Evolutionary conservation across 2,329 filamentous ascomycete genomes (phyloP).

Genomic region (Chrysoporthe cubensis): DNA sequence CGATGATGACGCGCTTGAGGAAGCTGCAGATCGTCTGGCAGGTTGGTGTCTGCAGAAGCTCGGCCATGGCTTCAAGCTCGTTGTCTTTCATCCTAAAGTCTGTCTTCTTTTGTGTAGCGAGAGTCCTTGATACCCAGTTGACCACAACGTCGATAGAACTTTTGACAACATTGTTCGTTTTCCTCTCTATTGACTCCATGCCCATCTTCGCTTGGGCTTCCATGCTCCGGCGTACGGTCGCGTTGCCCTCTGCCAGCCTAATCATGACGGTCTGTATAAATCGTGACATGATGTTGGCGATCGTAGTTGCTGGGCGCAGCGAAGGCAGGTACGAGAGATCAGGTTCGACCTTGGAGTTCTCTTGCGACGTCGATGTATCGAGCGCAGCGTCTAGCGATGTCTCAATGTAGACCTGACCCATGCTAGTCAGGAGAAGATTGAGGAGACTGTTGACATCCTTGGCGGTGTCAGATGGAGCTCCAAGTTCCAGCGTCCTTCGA

Average conservation of each 20-base stretch:
- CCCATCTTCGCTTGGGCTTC: conserved; percentile 78
- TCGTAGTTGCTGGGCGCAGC: conserved; percentile 80
- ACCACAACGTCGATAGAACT: conserved; percentile 68
- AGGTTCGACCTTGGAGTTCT: conserved; percentile 80
- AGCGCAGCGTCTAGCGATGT: conserved; percentile 70
- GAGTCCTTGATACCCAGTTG: conserved; percentile 74
- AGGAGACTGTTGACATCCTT: conserved; percentile 90
- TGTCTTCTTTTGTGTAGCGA: conserved; percentile 80
- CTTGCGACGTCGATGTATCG: conserved; percentile 76
- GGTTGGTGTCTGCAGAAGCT: conserved; percentile 83
- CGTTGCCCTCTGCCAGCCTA: conserved; percentile 84
- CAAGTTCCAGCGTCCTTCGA: conserved; percentile 87
- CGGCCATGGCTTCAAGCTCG: conserved; percentile 63
- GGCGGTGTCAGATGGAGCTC: conserved; percentile 82
- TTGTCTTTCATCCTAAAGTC: conserved; percentile 90
- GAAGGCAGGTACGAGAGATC: conserved; percentile 83
- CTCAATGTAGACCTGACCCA: conserved; percentile 81
- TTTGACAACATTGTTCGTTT: conserved; percentile 68
- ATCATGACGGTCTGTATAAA: conserved; percentile 91
- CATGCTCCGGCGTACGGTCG: conserved; percentile 88
- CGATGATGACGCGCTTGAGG: conserved; percentile 67
- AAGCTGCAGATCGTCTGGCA: conserved; percentile 84
- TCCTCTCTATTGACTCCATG: conserved; percentile 80
- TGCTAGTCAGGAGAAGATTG: conserved; percentile 79
- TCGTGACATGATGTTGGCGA: conserved; percentile 90